Evolutionary conservation across 495 filamentous ascomycete species (phyloP), one percentile per base, ranked within the genome.

Genomic region (Penicillium bialowiezense): DNA sequence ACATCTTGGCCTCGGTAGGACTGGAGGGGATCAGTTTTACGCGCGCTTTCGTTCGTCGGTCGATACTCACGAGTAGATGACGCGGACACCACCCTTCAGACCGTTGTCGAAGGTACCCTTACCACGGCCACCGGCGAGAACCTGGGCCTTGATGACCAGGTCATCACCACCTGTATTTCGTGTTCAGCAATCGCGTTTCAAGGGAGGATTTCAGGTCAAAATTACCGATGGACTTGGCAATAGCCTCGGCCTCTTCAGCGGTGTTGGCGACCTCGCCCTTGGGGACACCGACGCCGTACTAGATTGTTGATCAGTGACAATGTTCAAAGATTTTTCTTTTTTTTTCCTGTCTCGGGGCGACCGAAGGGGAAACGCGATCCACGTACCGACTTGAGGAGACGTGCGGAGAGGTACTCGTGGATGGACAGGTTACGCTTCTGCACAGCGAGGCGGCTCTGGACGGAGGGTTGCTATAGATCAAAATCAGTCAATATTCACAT

Each of bases 71-170:
- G 92, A 97, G 82, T 96, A 97, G 69, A 98, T 95, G 62, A 98
- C 90, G 55, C 93, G 85, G 56, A 98, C 93, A 75, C 93, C 93
- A 67, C 93, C 93, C 81, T 98, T 98, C 64, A 97, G 83, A 54
- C 93, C 93, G 74, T 97, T 98, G 73, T 96, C 91, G 67, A 98
- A 98, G 50, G 80, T 85, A 56, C 93, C 93, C 78, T 98, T 98
- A 63, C 93, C 93, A 75, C 93, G 86, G 48, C 93, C 93, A 71
- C 93, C 93, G 63, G 93, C 93, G 35, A 98, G 85, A 41, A 98
- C 95, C 78, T 98, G 93, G 47, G 93, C 93, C 82, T 98, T 98
- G 80, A 98, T 97, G 53, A 98, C 93, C 86, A 97, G 89, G 66
- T 98, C 93, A 64, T 95, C 93, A 59, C 86, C 88, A 58, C 85